Percentiles rank a stretch among this genome's conserved stretches.
Evolutionary conservation across 805 yeast genomes (phyloP).

Genomic region (Saccharomycopsis selenospora): DNA sequence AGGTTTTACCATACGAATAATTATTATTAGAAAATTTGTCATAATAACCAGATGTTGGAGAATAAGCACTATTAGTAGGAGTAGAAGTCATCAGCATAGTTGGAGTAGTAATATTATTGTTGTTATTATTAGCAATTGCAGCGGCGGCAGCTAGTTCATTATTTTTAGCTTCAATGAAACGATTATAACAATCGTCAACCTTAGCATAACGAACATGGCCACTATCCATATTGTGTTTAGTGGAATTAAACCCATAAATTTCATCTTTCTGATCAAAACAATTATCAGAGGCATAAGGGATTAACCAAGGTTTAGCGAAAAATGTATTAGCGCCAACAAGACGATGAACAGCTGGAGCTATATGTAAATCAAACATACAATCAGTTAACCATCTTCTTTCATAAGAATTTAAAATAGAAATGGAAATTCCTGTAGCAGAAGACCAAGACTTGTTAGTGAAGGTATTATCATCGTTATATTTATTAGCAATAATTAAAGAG

Average conservation of each 20-base stretch:
- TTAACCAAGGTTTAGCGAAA: not conserved
- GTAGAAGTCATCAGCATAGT: too few relatives aligned
- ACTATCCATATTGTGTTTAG: not conserved
- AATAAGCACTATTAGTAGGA: not conserved
- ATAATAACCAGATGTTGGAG: not conserved
- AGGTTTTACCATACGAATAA: too few relatives aligned
- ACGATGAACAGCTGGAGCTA: not conserved
- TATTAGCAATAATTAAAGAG: conserved; percentile 78
- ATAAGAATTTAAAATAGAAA: conserved; percentile 49
- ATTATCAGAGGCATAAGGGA: not conserved
- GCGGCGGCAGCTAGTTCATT: too few relatives aligned
- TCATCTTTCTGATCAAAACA: not conserved
- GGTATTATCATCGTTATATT: conserved; percentile 93
- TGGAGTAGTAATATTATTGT: too few relatives aligned
- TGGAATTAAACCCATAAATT: not conserved
- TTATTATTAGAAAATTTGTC: not conserved
- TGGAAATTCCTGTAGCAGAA: conserved; percentile 80
- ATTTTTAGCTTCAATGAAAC: not conserved
- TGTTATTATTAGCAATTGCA: too few relatives aligned
- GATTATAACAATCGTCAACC: not conserved
- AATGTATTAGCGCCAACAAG: not conserved
- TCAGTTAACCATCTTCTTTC: conserved; percentile 62
- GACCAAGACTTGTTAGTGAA: conserved; percentile 94
- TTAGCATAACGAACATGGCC: not conserved
- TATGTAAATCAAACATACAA: conserved; percentile 20